Conservation (phyloP, 371 early-diverging fungal genomes). For the Circinella umbellata region DNA sequence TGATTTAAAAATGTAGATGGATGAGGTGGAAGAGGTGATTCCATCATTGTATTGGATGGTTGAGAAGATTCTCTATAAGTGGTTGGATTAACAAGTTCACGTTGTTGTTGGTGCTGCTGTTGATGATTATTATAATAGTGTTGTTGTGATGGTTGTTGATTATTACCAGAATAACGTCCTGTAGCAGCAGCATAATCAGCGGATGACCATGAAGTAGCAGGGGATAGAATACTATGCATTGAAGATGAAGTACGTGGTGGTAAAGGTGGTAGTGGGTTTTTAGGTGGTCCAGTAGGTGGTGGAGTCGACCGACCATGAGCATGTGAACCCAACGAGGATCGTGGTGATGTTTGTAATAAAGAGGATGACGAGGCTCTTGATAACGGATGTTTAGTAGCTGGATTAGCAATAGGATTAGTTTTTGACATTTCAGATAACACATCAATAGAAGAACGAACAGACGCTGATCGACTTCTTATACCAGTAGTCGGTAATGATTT, state of each 20-base stretch:
- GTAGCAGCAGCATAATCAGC: constrained; percentile 17
- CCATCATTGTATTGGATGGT: not conserved
- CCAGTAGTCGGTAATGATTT: not conserved
- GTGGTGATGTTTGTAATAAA: constrained; percentile 15
- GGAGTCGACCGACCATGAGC: constrained; percentile 18
- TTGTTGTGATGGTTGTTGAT: not conserved
- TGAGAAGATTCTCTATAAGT: not conserved
- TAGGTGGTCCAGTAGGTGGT: constrained; percentile 31
- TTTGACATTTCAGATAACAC: constrained; percentile 28
- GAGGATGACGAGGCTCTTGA: constrained; percentile 16
- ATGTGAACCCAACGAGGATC: constrained; percentile 14
- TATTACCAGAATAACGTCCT: not conserved
- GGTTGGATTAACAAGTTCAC: not conserved
- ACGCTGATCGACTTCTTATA: constrained; percentile 21
- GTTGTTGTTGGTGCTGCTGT: not conserved
- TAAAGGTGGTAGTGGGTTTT: constrained; percentile 30
- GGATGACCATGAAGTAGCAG: constrained; percentile 30
- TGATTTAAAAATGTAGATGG: no score
- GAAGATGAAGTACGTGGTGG: constrained; percentile 17
- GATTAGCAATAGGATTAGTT: not conserved
- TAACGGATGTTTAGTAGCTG: not conserved
- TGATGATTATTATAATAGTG: not conserved
- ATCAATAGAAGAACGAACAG: constrained; percentile 41
- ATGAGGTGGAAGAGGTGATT: not conserved
- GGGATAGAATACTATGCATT: constrained; percentile 11